Base-by-base conservation (phyloP, 2,329 filamentous ascomycete species). In the Xylariaceae sp. region DNA sequence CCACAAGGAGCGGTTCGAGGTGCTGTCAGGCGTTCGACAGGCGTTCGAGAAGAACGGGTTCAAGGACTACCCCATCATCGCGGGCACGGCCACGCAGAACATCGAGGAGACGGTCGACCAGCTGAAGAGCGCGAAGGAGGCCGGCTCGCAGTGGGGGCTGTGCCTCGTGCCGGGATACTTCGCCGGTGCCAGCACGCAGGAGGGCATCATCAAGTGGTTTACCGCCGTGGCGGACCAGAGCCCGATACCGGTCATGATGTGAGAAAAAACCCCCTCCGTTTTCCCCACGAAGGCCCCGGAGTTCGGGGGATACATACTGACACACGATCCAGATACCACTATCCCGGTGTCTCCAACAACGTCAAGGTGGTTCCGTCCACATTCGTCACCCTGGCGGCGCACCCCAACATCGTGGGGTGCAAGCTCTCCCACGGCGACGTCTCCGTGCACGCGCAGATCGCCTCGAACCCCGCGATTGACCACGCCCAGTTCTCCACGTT, bases 381-480 rank as follows among this genome's bases (percentile, higher is more conserved):
- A 0, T 81, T 78, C 54, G 76, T 60, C 15, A 60, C 56, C 0
- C 75, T 85, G 19, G 70, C 81, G 6, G 64, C 71, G 41, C 81
- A 85, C 57, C 71, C 76, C 22, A 85, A 85, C 55, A 83, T 85
- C 43, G 80, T 84, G 3, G 81, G 81, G 38, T 82, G 78, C 64
- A 85, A 85, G 64, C 74, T 85, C 30, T 84, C 79, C 1, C 81
- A 85, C 58, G 80, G 79, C 38, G 78, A 83, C 56, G 71, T 84
- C 35, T 81, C 79, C n/a, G 70, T 76, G 51, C 79, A 83, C 56
- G 69, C 74, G 4, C 75, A 83, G 57, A 74, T 84, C 43, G 78
- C 76, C 3, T 68, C 73, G 3, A 76, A 73, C 51, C 80, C 80
- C 0, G 57, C 67, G 36, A 81, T 85, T 55, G 75, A 83, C 59